Base-by-base conservation (phyloP, 345 rosid species). In the Populus simonii region DNA sequence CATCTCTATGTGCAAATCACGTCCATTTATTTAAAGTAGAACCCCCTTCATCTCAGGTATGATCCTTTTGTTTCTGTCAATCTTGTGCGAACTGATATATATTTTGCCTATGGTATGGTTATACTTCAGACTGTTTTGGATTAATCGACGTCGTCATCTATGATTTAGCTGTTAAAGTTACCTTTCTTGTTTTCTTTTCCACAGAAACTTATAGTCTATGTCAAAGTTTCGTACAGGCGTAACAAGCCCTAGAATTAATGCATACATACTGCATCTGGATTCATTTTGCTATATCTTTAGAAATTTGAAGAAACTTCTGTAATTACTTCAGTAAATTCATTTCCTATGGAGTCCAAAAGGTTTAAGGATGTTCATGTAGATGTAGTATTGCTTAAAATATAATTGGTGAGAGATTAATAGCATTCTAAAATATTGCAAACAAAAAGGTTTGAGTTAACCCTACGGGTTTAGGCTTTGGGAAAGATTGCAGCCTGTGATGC, bases 31-130 rank as follows among this genome's bases (percentile, higher is more conserved):
- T 45, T 38, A 13, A 31, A 33, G n/a, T 49, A 71, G 68, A 76
- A 12, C 17, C 33, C 53, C 23, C 36, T 69, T 67, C 49, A 20
- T 74, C 39, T 71, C 41, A 75, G 75, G 81, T 79, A 79, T 38
- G 10, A 22, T 51, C 55, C 25, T 78, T 66, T 51, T 18, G 23
- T 47, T 31, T 71, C 75, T 77, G 39, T 59, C 68, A 20, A 70
- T 43, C 53, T 77, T 25, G 23, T 55, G 12, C 45, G 70, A 13
- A 17, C 53, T 29, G 11, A 49, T 36, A 35, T 47, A 49, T 36
- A 35, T 47, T 33, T 7, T 71, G 15, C 9, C 23, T 78, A 22
- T 36, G 35, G 45, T 71, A 13, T 49, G 35, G 29, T 25, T 23
- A 29, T 31, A 6, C 53, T 18, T 23, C 76, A 4, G 6, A 74